These are phyloP conservation scores for Dryas integrifolia DNA, from an alignment of 331 rosid species.

Conservation along the genomic window DNA sequence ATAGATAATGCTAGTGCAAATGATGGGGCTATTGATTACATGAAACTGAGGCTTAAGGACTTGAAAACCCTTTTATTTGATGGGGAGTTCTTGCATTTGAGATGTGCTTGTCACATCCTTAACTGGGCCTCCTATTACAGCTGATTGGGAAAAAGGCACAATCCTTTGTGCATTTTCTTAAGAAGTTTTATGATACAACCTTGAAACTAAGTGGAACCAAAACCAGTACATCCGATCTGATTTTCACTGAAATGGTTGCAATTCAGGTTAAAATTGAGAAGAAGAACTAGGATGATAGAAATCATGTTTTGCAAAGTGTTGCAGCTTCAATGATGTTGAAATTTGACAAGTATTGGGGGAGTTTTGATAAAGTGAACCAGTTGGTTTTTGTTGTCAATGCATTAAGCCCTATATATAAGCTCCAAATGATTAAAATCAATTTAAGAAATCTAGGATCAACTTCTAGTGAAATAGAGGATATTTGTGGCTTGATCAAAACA, in stretches of 20 bases:
- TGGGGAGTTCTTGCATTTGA: not conserved
- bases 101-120: slow-evolving; percentile 1
- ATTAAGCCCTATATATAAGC: not conserved
- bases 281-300: not conserved
- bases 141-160: not conserved
- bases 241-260: not conserved
- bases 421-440: no score
- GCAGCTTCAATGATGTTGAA: not conserved
- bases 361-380: not conserved
- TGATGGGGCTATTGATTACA: not conserved
- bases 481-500: no score
- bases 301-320: not conserved
- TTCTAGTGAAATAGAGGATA: no score
- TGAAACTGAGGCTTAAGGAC: not conserved
- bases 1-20: slow-evolving; percentile 1
- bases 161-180: not conserved
- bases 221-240: not conserved
- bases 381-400: not conserved
- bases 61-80: not conserved
- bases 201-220: not conserved
- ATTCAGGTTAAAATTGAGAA: not conserved
- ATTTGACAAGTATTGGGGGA: not conserved
- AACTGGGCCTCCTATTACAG: not conserved
- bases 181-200: not conserved
- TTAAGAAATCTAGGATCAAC: no score